These are phyloP conservation scores for Fulvia fulva DNA, from an alignment of 2,329 filamentous ascomycete genomes.

Conservation along the genomic window DNA sequence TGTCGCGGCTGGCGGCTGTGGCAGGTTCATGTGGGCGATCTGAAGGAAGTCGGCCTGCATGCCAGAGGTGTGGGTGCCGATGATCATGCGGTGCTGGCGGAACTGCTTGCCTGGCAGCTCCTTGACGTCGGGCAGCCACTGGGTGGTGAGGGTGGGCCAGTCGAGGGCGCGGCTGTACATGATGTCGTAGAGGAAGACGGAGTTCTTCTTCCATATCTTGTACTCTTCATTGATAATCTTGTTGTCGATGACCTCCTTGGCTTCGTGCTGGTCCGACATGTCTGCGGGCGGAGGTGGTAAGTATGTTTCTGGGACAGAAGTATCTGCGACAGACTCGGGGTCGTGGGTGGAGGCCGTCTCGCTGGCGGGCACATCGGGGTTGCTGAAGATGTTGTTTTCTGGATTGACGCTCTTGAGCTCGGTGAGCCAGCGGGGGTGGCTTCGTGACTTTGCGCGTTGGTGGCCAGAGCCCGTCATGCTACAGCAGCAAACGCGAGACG, in stretches of 20 bases:
- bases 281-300: slow-evolving; percentile 7
- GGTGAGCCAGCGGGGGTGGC: background rate
- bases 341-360: slow-evolving; percentile 7
- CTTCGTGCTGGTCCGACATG: slow-evolving; percentile 15
- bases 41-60: slow-evolving; percentile 86
- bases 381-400: slow-evolving; percentile 14
- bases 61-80: slow-evolving; percentile 91
- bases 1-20: slow-evolving; percentile 69
- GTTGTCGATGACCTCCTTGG: slow-evolving; percentile 55
- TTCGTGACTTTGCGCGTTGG: background rate
- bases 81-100: slow-evolving; percentile 79
- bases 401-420: slow-evolving; percentile 12
- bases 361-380: slow-evolving; percentile 7
- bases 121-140: slow-evolving; percentile 97
- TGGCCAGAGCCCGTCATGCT: slow-evolving; percentile 2
- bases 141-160: slow-evolving; percentile 94
- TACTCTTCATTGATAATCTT: slow-evolving; percentile 98
- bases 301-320: background rate
- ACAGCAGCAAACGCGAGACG: background rate
- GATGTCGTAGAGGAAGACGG: slow-evolving; percentile 96
- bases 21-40: slow-evolving; percentile 90
- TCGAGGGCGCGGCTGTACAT: slow-evolving; percentile 90
- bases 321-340: background rate
- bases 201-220: slow-evolving; percentile 99
- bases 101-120: slow-evolving; percentile 71